phyloP scores from a whole-genome alignment of 2,329 filamentous ascomycete species.

The Trichoderma simmonsii region DNA sequence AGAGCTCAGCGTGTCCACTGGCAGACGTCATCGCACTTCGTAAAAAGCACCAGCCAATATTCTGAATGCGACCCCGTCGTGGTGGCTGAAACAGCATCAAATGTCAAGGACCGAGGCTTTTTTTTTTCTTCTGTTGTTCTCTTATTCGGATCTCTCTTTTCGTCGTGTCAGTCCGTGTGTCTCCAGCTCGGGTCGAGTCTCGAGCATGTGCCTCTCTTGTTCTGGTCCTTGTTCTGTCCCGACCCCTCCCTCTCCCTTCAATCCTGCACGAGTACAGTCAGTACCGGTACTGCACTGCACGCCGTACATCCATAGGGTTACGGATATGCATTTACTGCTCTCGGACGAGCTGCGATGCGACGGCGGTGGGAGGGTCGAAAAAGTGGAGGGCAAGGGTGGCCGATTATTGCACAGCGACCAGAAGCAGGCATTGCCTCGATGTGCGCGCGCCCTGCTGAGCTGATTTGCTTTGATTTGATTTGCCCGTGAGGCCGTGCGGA shows the following conservation, averaged over 20 bases:
- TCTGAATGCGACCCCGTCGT: background rate
- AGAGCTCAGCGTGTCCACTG: background rate
- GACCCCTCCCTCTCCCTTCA: background rate
- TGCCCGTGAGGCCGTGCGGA: background rate
- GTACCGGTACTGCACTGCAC: background rate
- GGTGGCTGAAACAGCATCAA: slow-evolving; percentile 13
- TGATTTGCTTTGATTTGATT: background rate
- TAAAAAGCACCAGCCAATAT: background rate
- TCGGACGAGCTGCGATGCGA: slow-evolving; percentile 2
- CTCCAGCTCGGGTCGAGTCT: background rate
- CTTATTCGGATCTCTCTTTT: background rate
- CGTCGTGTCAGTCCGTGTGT: no score
- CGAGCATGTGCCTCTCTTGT: background rate
- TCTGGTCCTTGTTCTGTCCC: background rate
- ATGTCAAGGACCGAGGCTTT: slow-evolving; percentile 8
- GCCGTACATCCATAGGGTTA: background rate
- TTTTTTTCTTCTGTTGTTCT: background rate
- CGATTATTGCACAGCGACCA: background rate
- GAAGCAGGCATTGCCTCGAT: background rate
- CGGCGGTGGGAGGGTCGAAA: slow-evolving; percentile 1
- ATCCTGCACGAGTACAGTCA: background rate
- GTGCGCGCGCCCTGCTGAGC: background rate
- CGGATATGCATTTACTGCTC: background rate
- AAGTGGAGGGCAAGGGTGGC: background rate
- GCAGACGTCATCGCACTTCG: background rate